Evolutionary conservation across 2,329 filamentous ascomycete species (phyloP), one percentile per base, ranked within the genome.

Genomic region (Scytalidium lignicola): DNA sequence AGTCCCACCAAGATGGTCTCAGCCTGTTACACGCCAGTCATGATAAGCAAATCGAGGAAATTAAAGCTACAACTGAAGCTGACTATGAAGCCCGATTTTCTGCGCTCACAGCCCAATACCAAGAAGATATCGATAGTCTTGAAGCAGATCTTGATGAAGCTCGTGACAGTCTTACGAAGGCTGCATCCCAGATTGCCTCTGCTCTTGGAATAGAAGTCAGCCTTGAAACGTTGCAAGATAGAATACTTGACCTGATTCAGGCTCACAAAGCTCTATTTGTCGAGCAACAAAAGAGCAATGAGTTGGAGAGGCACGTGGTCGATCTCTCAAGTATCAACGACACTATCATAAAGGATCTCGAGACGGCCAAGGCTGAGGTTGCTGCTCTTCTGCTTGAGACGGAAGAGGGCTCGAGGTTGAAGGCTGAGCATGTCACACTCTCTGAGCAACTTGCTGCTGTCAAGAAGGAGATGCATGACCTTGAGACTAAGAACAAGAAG

Each of bases 401-500:
- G 62, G 62, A 76, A 53, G 74, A 80, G 37, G 69, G 69, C 15
- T 68, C 74, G 10, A 68, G 66, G 48, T 45, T 69, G 13, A 71
- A 68, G 60, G 68, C 68, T 32, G 69, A 74, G 10, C 69, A 73
- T 40, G 67, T 70, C 2, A 73, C 74, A 2, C 67, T 84, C 23
- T 64, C 69, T 2, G 79, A 83, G 44, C 79, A 83, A 59, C 64
- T 85, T 19, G 69, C 76, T 21, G 75, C 79, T 4, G 72, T 92
- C 55, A 83, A 83, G 67, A 81, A 82, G 65, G 83, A 82, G 63
- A 81, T 86, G 67, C 61, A 64, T 7, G 80, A 85, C 41, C 69
- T 86, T 19, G 78, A 85, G 59, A 74, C 67, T 40, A 77, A 77
- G 70, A 95, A 95, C 74, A 85, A 90, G 73, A 96, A 95, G 77